These are phyloP conservation scores for Fusarium sp. DNA, from an alignment of 2,329 filamentous ascomycete species.

Conservation along the genomic window DNA sequence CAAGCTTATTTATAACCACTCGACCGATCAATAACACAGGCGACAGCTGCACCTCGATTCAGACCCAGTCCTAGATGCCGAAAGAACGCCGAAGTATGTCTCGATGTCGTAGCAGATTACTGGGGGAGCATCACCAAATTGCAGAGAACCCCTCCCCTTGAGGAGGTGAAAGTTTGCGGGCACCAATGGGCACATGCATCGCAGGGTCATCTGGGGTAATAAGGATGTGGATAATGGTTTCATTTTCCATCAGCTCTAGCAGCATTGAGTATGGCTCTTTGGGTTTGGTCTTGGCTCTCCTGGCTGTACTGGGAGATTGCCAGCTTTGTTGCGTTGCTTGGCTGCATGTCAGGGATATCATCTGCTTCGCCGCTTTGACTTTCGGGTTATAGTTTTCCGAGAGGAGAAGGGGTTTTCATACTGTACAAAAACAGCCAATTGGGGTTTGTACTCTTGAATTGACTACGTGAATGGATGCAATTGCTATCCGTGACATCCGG, in stretches of 20 bases:
- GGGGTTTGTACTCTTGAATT: neutral
- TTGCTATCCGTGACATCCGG: conserved; percentile 22
- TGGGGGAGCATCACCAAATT: conserved; percentile 33
- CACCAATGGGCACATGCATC: conserved; percentile 42
- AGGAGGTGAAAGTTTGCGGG: conserved; percentile 37
- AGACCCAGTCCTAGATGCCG: conserved; percentile 35
- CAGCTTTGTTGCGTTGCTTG: conserved; percentile 21
- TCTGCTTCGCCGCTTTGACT: conserved; percentile 30
- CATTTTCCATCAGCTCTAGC: conserved; percentile 33
- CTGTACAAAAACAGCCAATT: neutral
- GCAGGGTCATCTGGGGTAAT: conserved; percentile 33
- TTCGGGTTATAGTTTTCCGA: conserved; percentile 17
- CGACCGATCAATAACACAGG: neutral
- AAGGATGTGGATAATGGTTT: conserved; percentile 34
- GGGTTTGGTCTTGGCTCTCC: neutral
- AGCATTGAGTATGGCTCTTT: neutral
- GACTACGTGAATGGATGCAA: neutral
- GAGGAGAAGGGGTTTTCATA: neutral
- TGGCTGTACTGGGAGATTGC: conserved; percentile 1
- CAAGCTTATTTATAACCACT: conserved; percentile 30
- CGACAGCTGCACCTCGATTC: neutral
- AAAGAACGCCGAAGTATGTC: conserved; percentile 35
- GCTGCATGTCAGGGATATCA: conserved; percentile 35
- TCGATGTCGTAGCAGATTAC: conserved; percentile 29
- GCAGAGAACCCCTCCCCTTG: conserved; percentile 34